Conservation (phyloP, 345 rosid genomes). For the Syzygium oleosum region DNA sequence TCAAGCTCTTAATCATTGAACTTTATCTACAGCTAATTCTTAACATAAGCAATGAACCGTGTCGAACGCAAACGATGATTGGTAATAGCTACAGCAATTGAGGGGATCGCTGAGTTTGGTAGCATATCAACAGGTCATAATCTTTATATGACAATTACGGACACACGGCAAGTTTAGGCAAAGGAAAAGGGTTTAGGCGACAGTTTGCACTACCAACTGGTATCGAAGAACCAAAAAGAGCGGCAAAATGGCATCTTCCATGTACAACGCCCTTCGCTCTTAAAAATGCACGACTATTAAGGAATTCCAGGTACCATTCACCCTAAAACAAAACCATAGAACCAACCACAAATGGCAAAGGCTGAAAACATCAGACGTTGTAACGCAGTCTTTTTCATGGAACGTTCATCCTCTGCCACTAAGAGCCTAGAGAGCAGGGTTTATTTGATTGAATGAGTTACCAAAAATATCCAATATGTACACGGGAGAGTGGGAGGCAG, state of each 20-base stretch:
- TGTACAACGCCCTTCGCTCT: neutral
- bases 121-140: neutral
- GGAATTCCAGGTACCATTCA: neutral
- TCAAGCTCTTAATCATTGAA: neutral
- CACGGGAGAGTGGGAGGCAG: neutral
- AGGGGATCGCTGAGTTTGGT: neutral
- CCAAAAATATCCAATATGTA: neutral
- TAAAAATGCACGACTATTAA: neutral
- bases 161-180: neutral
- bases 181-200: neutral
- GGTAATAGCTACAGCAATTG: neutral
- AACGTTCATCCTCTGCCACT: neutral
- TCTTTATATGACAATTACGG: neutral
- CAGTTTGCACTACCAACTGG: neutral
- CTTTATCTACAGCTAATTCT: neutral
- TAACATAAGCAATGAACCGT: neutral
- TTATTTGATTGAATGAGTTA: slow-evolving; percentile 1
- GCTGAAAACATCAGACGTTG: neutral
- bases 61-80: neutral
- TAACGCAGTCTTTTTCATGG: neutral
- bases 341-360: neutral
- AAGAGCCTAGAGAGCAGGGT: neutral
- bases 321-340: neutral
- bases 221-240: neutral
- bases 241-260: neutral